Conservation (phyloP, 2,329 filamentous ascomycete species). For the Aspergillus aculeatinus region DNA sequence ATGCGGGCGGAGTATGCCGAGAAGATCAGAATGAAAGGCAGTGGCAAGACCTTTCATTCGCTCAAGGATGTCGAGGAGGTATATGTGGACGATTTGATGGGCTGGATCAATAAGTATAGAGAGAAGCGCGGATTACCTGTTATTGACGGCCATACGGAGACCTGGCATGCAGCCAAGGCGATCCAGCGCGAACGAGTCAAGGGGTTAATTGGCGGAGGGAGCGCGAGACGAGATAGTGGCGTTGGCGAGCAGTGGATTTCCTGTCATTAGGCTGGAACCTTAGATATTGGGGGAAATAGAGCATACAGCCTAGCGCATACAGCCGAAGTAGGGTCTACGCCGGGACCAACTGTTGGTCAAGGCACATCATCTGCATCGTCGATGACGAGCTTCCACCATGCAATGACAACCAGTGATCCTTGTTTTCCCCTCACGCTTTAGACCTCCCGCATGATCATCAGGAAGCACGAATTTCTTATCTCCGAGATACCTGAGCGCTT, state of each 20-base stretch:
- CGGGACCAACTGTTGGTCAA: not conserved
- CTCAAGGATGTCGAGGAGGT: slow-evolving; percentile 34
- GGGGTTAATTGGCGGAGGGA: slow-evolving; percentile 10
- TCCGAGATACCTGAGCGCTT: not conserved
- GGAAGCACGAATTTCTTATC: not conserved
- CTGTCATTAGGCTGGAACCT: slow-evolving; percentile 9
- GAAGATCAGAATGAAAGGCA: slow-evolving; percentile 26
- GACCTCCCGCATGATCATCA: not conserved
- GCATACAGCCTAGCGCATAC: not conserved
- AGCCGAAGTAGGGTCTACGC: not conserved
- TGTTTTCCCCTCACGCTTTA: not conserved
- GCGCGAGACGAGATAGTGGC: slow-evolving; percentile 14
- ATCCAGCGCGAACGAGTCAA: slow-evolving; percentile 24
- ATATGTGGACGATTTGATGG: slow-evolving; percentile 35
- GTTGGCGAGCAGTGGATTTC: slow-evolving; percentile 12
- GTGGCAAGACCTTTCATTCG: slow-evolving; percentile 40
- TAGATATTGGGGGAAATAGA: not conserved
- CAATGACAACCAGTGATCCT: not conserved
- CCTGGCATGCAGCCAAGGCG: slow-evolving; percentile 31
- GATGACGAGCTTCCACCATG: slow-evolving; percentile 10
- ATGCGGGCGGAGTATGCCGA: slow-evolving; percentile 39
- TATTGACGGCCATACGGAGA: slow-evolving; percentile 32
- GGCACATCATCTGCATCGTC: slow-evolving; percentile 13
- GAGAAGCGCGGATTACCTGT: slow-evolving; percentile 17
- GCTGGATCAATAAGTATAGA: slow-evolving; percentile 36